Percentiles rank a stretch among this genome's conserved stretches.
Conservation (phyloP, 2,329 filamentous ascomycete species). For the Hirsutella thompsonii region DNA sequence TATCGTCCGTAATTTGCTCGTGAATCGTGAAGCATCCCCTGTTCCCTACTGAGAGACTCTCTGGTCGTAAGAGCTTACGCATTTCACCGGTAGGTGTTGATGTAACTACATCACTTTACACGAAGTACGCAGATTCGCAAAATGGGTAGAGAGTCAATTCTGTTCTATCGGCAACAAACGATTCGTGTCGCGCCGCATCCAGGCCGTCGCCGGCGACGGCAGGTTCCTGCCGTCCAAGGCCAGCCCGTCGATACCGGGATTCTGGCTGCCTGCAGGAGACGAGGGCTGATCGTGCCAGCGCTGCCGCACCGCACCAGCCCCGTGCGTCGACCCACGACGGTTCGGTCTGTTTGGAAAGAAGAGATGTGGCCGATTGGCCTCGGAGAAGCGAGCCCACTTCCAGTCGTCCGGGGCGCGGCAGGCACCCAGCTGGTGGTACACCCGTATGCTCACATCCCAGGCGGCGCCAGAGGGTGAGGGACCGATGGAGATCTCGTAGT, state of each 20-base stretch:
- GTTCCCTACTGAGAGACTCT: too few species aligned
- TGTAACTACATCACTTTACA: too few species aligned
- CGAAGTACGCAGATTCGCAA: too few species aligned
- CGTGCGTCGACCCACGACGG: constrained; percentile 8
- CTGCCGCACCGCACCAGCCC: constrained; percentile 7
- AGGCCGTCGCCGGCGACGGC: background rate
- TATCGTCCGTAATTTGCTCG: too few species aligned
- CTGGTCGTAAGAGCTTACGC: too few species aligned
- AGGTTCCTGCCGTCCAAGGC: background rate
- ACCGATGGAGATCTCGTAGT: constrained; percentile 11
- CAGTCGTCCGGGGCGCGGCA: constrained; percentile 11
- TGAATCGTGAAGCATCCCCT: too few species aligned
- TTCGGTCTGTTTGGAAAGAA: constrained; percentile 11
- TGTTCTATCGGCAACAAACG: background rate
- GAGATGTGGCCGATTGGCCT: constrained; percentile 7
- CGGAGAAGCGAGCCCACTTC: constrained; percentile 14
- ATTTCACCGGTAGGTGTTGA: too few species aligned
- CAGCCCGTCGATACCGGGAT: background rate
- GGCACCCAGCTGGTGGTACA: constrained; percentile 10
- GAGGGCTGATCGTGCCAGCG: constrained; percentile 5
- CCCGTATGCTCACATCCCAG: constrained; percentile 7
- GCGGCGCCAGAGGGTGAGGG: background rate
- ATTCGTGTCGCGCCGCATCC: constrained; percentile 1
- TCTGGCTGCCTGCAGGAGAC: background rate
- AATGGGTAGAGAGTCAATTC: background rate